Evolutionary conservation across 441 rosid species (phyloP).

Genomic region (Syzygium syzygioides): DNA sequence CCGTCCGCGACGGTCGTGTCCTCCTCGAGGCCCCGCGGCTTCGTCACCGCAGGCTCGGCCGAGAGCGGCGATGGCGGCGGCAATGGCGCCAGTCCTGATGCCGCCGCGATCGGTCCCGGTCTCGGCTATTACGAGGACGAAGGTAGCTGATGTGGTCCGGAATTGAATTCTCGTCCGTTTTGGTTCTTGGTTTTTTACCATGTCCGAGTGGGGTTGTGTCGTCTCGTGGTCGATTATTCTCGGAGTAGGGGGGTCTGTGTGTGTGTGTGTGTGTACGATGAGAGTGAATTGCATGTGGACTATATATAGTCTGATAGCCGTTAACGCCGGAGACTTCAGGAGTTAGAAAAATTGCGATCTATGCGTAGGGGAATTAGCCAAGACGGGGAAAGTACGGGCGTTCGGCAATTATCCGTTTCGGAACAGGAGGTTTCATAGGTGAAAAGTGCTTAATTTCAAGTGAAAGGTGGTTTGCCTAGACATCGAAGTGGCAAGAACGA

Average conservation of each 20-base stretch:
- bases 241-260: not conserved
- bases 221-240: not conserved
- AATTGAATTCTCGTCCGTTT: not conserved
- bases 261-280: not conserved
- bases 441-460: not conserved
- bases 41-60: constrained; percentile 28
- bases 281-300: not conserved
- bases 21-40: constrained; percentile 35
- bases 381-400: not conserved
- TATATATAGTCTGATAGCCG: not conserved
- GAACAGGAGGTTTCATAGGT: not conserved
- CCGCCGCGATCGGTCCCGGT: not conserved
- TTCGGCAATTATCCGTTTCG: not conserved
- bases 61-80: constrained; percentile 16
- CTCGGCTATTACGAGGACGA: constrained; percentile 31
- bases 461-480: not conserved
- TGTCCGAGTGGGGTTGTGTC: not conserved
- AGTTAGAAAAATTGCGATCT: not conserved
- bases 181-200: not conserved
- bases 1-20: constrained; percentile 12
- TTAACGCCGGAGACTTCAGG: not conserved
- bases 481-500: not conserved
- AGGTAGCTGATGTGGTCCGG: constrained; percentile 25
- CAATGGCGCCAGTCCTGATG: constrained; percentile 22
- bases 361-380: not conserved